phyloP scores from a whole-genome alignment of 805 yeast genomes.

The Pichia kluyveri region DNA sequence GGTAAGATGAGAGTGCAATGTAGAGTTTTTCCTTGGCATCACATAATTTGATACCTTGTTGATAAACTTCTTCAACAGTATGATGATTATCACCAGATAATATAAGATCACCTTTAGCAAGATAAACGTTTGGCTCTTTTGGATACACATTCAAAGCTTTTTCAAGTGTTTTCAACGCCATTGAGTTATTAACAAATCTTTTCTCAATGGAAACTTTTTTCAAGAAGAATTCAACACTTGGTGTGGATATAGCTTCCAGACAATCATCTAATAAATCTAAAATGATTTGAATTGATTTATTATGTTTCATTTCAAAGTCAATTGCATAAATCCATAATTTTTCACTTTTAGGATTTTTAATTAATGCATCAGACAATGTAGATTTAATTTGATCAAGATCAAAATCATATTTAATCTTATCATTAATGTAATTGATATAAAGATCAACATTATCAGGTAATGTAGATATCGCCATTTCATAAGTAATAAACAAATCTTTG shows the following conservation, averaged over 20 bases:
- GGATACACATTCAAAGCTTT: conserved; percentile 44
- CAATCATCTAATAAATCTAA: not conserved
- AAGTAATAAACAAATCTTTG: conserved; percentile 32
- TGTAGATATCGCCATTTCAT: conserved; percentile 42
- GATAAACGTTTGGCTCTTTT: conserved; percentile 39
- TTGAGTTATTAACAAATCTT: conserved; percentile 24
- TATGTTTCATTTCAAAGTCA: conserved; percentile 45
- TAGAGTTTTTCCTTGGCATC: conserved; percentile 34
- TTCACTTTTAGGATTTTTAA: conserved; percentile 35
- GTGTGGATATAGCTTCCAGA: not conserved
- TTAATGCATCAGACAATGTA: conserved; percentile 42
- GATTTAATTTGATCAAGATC: conserved; percentile 44
- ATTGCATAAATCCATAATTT: conserved; percentile 66
- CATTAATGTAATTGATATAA: conserved; percentile 66
- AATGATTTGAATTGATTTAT: not conserved
- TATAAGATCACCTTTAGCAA: conserved; percentile 56
- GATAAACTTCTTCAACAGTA: conserved; percentile 21
- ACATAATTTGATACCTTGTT: conserved; percentile 18
- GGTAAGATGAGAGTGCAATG: conserved; percentile 41
- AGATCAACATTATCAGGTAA: conserved; percentile 44
- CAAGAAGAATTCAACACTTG: conserved; percentile 48
- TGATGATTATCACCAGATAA: conserved; percentile 3
- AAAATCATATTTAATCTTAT: conserved; percentile 40
- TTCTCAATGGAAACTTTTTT: conserved; percentile 49
- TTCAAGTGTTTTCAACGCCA: conserved; percentile 34